Evolutionary conservation across 805 yeast genomes (phyloP).

Genomic region (Komagataella mondaviorum): DNA sequence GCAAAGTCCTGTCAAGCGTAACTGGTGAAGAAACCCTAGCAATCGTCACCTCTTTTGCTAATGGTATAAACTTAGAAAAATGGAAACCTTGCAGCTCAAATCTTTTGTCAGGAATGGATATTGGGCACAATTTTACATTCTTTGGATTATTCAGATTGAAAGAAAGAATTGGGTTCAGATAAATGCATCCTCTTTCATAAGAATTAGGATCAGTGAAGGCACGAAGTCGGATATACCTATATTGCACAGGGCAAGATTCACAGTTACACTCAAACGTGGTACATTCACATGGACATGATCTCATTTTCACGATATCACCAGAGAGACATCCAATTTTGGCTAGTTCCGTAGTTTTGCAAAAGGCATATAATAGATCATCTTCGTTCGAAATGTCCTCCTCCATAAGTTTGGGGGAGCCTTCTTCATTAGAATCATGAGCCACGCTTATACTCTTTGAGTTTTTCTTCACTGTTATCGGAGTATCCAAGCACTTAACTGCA

Average conservation of each 20-base stretch:
- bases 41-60: conserved; percentile 53
- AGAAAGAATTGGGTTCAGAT: conserved; percentile 50
- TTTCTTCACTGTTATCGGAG: not conserved
- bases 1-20: conserved; percentile 51
- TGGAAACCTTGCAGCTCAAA: conserved; percentile 9
- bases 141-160: conserved; percentile 30
- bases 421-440: not conserved
- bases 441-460: not conserved
- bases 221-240: conserved; percentile 27
- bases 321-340: conserved; percentile 47
- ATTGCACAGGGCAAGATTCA: conserved; percentile 1
- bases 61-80: conserved; percentile 16
- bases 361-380: conserved; percentile 32
- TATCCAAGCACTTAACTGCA: not conserved
- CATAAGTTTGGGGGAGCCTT: conserved; percentile 11
- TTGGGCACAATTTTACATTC: conserved; percentile 4
- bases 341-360: conserved; percentile 34
- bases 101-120: conserved; percentile 5
- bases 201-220: conserved; percentile 55
- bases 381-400: conserved; percentile 16
- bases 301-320: conserved; percentile 44
- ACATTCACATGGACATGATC: conserved; percentile 8
- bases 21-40: conserved; percentile 58
- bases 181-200: conserved; percentile 24
- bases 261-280: not conserved